These are phyloP conservation scores for Penicillium paneum DNA, from an alignment of 2,329 filamentous ascomycete genomes.

Conservation along the genomic window DNA sequence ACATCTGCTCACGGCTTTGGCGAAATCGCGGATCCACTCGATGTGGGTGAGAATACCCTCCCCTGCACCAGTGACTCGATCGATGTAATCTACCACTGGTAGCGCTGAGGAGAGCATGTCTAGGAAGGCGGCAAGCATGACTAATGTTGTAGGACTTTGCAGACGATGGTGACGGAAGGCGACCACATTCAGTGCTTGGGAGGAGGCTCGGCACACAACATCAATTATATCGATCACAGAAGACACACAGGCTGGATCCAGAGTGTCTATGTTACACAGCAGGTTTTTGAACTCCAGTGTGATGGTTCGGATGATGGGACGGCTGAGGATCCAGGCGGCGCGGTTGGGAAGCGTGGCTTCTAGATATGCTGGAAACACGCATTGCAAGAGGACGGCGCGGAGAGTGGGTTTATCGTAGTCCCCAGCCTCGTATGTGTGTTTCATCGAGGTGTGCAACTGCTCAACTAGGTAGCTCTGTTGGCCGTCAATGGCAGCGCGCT, in stretches of 20 bases:
- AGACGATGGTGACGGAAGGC: slow-evolving; percentile 35
- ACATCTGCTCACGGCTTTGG: slow-evolving; percentile 13
- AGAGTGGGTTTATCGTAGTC: slow-evolving; percentile 44
- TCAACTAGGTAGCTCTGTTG: slow-evolving; percentile 55
- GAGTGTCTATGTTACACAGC: slow-evolving; percentile 46
- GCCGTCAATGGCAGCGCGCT: slow-evolving; percentile 57
- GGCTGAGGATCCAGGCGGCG: slow-evolving; percentile 51
- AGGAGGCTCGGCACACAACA: slow-evolving; percentile 39
- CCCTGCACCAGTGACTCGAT: slow-evolving; percentile 31
- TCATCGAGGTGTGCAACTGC: slow-evolving; percentile 53
- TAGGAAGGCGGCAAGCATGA: slow-evolving; percentile 40
- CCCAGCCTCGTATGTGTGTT: slow-evolving; percentile 43
- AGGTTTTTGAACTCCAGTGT: slow-evolving; percentile 44
- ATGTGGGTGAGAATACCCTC: slow-evolving; percentile 32
- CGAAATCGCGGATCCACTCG: slow-evolving; percentile 41
- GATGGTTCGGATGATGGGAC: slow-evolving; percentile 52
- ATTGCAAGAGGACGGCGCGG: slow-evolving; percentile 51
- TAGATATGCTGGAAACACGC: slow-evolving; percentile 58
- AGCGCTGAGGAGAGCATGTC: slow-evolving; percentile 43
- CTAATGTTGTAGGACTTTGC: slow-evolving; percentile 39
- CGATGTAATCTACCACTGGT: slow-evolving; percentile 48
- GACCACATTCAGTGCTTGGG: slow-evolving; percentile 37
- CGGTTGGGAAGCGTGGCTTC: slow-evolving; percentile 46
- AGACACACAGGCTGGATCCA: slow-evolving; percentile 38
- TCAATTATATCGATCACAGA: slow-evolving; percentile 38